Conservation (phyloP, 2,329 filamentous ascomycete genomes). For the Alternaria angustiovoidea region DNA sequence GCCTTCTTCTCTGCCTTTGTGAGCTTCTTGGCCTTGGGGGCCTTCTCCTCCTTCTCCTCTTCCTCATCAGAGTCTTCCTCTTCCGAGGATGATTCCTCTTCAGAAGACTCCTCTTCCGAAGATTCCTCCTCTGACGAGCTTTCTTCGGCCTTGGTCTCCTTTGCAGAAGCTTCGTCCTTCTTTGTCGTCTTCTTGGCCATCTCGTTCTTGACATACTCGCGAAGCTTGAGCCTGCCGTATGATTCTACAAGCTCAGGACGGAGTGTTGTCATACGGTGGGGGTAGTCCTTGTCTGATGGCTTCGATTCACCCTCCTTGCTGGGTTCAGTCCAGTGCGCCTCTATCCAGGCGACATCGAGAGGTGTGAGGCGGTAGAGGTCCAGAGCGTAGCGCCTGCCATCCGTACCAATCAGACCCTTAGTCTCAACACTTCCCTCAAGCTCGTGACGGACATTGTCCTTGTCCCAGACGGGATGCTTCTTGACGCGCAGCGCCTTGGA, state of each 20-base stretch:
- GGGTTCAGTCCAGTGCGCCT: slow-evolving; percentile 68
- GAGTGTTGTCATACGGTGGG: slow-evolving; percentile 94
- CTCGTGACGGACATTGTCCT: slow-evolving; percentile 88
- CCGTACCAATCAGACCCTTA: slow-evolving; percentile 95
- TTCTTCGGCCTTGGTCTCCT: slow-evolving; percentile 48
- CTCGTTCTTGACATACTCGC: slow-evolving; percentile 85
- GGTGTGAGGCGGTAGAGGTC: slow-evolving; percentile 96
- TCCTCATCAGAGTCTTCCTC: slow-evolving; percentile 75
- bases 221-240: slow-evolving; percentile 84
- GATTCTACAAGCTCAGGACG: slow-evolving; percentile 88
- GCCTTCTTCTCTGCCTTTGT: slow-evolving; percentile 30
- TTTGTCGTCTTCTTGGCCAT: slow-evolving; percentile 57
- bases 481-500: slow-evolving; percentile 92
- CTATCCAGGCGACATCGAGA: slow-evolving; percentile 88
- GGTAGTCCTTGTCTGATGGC: slow-evolving; percentile 69
- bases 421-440: slow-evolving; percentile 97
- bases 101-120: slow-evolving; percentile 32
- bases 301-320: slow-evolving; percentile 58
- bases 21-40: slow-evolving; percentile 29
- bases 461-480: slow-evolving; percentile 97
- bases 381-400: slow-evolving; percentile 96
- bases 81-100: slow-evolving; percentile 40
- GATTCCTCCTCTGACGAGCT: slow-evolving; percentile 36
- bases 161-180: slow-evolving; percentile 51
- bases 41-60: slow-evolving; percentile 67